A percentile compares a stretch with the other conserved stretches of the same genome.
Evolutionary conservation across 179 eudicot species (phyloP).

Genomic region (Nepenthes alata): DNA sequence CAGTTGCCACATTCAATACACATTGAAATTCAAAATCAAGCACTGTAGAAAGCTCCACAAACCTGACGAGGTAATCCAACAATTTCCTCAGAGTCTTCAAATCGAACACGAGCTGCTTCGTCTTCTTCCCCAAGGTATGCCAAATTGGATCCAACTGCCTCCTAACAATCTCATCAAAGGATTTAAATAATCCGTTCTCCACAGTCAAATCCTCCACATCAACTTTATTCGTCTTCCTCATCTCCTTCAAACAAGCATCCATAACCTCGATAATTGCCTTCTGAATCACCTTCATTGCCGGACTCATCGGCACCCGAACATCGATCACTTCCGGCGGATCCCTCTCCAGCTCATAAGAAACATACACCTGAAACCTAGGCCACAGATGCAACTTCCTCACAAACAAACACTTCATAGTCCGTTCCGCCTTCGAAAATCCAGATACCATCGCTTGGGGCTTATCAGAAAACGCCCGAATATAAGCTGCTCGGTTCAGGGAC

Average conservation of each 20-base stretch:
- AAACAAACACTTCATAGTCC: conserved; percentile 60
- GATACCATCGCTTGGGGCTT: conserved; percentile 74
- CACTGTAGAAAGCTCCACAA: not conserved
- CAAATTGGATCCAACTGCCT: conserved; percentile 94
- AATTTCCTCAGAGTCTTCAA: conserved; percentile 88
- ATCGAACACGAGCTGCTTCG: conserved; percentile 93
- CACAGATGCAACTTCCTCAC: conserved; percentile 72
- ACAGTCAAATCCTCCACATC: conserved; percentile 97
- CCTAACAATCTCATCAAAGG: conserved; percentile 96
- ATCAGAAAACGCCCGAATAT: conserved; percentile 75
- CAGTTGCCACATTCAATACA: not conserved
- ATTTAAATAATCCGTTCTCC: conserved; percentile 88
- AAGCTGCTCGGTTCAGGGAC: conserved; percentile 34
- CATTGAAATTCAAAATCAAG: conserved; percentile 1
- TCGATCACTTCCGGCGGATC: conserved; percentile 86
- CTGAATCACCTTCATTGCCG: conserved; percentile 72
- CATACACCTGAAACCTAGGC: conserved; percentile 86
- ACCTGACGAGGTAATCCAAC: conserved; percentile 95
- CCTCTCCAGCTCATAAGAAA: conserved; percentile 78
- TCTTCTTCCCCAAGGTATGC: conserved; percentile 93
- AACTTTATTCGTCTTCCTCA: conserved; percentile 95
- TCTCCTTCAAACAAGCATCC: conserved; percentile 97
- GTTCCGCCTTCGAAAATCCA: conserved; percentile 79
- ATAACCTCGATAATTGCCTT: conserved; percentile 91
- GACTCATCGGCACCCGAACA: conserved; percentile 72